Conservation (phyloP, 73 alveolate species). For the Paramecium sexaurelia region DNA sequence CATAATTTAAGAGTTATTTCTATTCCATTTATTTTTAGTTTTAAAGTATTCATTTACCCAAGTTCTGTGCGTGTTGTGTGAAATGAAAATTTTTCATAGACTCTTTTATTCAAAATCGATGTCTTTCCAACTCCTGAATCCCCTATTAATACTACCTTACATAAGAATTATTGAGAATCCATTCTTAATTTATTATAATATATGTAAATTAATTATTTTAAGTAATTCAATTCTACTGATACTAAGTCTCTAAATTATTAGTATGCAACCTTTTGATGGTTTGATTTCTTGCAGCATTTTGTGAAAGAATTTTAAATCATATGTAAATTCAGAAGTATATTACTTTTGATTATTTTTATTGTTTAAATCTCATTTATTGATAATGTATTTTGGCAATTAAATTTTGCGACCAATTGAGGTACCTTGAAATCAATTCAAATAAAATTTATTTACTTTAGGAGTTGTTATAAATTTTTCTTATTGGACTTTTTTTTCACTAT, state of each 20-base stretch:
- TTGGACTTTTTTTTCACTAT: too few species aligned
- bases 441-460: too few species aligned
- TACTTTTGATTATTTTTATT: too few species aligned
- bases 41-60: neutral
- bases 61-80: neutral
- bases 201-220: neutral
- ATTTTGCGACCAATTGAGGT: too few species aligned
- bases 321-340: too few species aligned
- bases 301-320: too few species aligned
- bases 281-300: slow-evolving; percentile 30
- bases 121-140: slow-evolving; percentile 57
- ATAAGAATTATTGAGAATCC: slow-evolving; percentile 21
- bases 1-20: slow-evolving; percentile 17
- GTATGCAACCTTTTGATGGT: slow-evolving; percentile 36
- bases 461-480: too few species aligned
- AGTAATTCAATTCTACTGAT: neutral
- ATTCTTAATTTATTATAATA: neutral
- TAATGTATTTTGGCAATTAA: too few species aligned
- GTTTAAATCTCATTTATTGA: too few species aligned
- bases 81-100: slow-evolving; percentile 39
- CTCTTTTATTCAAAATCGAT: slow-evolving; percentile 16
- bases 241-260: neutral
- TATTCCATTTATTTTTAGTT: neutral
- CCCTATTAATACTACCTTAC: slow-evolving; percentile 44
- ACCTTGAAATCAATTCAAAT: too few species aligned